phyloP scores from a whole-genome alignment of 2,329 filamentous ascomycete species.

The Xylaria hypoxylon region DNA sequence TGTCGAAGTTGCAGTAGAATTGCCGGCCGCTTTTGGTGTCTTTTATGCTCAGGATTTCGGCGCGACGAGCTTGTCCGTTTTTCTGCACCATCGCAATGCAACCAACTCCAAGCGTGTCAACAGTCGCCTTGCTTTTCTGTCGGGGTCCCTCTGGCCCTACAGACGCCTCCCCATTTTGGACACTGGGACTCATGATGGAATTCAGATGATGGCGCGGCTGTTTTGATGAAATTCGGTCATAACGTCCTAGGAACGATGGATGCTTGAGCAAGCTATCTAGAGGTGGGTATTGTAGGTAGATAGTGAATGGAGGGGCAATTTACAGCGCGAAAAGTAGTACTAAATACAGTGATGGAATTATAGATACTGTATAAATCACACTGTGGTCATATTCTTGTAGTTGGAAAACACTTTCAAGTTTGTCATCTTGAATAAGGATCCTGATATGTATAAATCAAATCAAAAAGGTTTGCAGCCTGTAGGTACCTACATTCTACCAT shows the following conservation, averaged over 20 bases:
- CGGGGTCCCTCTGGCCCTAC: conserved; percentile 69
- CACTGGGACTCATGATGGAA: conserved; percentile 66
- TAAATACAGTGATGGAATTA: neutral
- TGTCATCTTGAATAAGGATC: neutral
- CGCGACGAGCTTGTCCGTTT: conserved; percentile 87
- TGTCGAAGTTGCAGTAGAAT: conserved; percentile 97
- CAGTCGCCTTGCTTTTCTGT: conserved; percentile 83
- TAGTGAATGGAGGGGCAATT: conserved; percentile 2
- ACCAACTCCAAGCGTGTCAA: conserved; percentile 77
- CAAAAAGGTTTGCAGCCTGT: neutral
- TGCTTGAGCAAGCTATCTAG: neutral
- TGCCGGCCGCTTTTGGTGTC: conserved; percentile 88
- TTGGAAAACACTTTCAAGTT: neutral
- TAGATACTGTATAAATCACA: neutral
- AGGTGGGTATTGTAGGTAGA: neutral
- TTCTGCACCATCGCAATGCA: conserved; percentile 72
- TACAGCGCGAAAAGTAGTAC: conserved; percentile 5
- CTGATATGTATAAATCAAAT: too few species aligned
- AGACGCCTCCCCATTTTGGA: conserved; percentile 62
- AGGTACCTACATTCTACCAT: neutral
- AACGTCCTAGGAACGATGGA: conserved; percentile 10
- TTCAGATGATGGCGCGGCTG: conserved; percentile 44
- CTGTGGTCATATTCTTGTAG: neutral
- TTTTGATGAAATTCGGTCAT: conserved; percentile 53
- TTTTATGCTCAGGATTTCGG: conserved; percentile 95